Evolutionary conservation across 106 monocot species (phyloP), one percentile per base, ranked within the genome.

Genomic region (Apostasia shenzhenica): DNA sequence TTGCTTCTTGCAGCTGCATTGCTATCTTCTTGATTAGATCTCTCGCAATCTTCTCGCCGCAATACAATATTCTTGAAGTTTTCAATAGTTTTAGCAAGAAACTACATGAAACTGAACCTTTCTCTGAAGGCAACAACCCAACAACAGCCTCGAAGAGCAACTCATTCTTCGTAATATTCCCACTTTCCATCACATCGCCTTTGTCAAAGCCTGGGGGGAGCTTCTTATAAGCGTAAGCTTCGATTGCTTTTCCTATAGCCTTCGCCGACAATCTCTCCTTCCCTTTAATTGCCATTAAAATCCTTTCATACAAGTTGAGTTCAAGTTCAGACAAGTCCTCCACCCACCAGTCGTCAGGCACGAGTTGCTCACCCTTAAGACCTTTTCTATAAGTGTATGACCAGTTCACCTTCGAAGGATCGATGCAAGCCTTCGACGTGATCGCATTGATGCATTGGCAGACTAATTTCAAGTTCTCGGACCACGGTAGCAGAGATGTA

Each of bases 271-370:
- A 57, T 61, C 67, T 75, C 14, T 66, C 66, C 67, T 67, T 75
- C 0, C 58, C 43, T 57, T 67, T 75, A 53, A 80, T 75, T 3
- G 80, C 63, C 6, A 64, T 38, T 53, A 76, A 55, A 45, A 80
- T 67, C 48, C 60, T 59, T 41, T 58, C 66, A 47, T 71, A 80
- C 0, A 66, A 67, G 48, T 76, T 75, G 3, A 80, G 39, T 41
- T 80, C 80, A 42, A 80, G 80, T 44, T 75, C 80, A 26, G 75
- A 80, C 14, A 80, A 55, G 57, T 80, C 80, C 46, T 80, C 80
- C 9, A 80, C 70, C 80, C 80, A 80, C 80, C 80, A 80, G 59
- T 80, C 80, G 55, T 76, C 71, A 41, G 80, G 80, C 12, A 66
- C 75, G 0, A 51, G 67, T 8, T 70, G 75, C 65, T 69, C 69